phyloP scores from a whole-genome alignment of 192 early-diverging fungal species.

The Rhizophagus sp. region DNA sequence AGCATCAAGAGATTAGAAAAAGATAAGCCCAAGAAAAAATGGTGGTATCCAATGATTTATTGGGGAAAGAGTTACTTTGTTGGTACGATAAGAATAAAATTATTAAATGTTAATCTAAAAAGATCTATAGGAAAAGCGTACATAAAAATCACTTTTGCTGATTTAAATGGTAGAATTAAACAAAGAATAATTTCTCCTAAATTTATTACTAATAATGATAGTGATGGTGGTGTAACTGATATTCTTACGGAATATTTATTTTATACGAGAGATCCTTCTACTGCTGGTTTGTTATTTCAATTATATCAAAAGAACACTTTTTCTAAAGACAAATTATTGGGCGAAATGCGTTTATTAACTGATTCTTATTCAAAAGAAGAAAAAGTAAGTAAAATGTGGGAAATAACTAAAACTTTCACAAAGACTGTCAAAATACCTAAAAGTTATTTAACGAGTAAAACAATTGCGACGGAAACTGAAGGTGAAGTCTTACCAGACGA shows the following conservation, averaged over 20 bases:
- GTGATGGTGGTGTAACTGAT: not conserved
- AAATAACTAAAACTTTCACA: slow-evolving; percentile 27
- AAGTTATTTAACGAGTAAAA: not conserved
- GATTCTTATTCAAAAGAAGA: slow-evolving; percentile 17
- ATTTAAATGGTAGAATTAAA: slow-evolving; percentile 13
- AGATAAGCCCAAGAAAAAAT: slow-evolving; percentile 26
- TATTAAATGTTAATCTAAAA: not conserved
- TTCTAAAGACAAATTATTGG: slow-evolving; percentile 26
- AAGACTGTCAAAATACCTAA: slow-evolving; percentile 9
- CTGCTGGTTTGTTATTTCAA: slow-evolving; percentile 6
- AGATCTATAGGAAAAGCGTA: not conserved
- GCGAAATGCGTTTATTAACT: slow-evolving; percentile 18
- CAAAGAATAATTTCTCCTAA: not conserved
- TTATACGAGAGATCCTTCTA: slow-evolving; percentile 21
- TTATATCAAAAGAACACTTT: slow-evolving; percentile 21
- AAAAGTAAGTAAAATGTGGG: slow-evolving; percentile 28
- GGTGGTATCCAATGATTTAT: slow-evolving; percentile 25
- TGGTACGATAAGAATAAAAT: slow-evolving; percentile 3
- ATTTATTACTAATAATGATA: no score
- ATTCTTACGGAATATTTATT: slow-evolving; percentile 21
- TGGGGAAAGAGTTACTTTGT: slow-evolving; percentile 18
- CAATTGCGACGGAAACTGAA: slow-evolving; percentile 1
- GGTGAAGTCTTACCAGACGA: not conserved
- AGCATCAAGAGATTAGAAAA: not conserved
- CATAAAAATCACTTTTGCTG: slow-evolving; percentile 20